Percentiles rank a stretch among this genome's conserved stretches.
Conservation (phyloP, 75 land plant species). For the Adiantum capillusveneris region DNA sequence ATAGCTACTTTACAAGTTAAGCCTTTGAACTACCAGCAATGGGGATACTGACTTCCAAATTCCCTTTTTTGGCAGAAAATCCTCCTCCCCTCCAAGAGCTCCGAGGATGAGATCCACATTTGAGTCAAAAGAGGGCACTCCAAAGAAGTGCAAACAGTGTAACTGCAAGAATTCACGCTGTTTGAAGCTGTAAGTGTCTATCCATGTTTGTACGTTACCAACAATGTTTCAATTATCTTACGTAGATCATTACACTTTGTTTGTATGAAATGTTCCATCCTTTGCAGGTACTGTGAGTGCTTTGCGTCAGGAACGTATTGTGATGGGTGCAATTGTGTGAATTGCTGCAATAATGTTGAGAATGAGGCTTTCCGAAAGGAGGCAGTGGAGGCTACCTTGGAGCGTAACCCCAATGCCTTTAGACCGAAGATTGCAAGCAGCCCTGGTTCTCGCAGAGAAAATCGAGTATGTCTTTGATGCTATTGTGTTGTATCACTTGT, state of each 20-base stretch:
- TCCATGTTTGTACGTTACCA: too few species aligned
- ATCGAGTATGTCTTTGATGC: constrained; percentile 39
- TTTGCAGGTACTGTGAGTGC: constrained; percentile 90
- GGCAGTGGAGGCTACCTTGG: constrained; percentile 88
- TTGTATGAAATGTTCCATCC: not conserved
- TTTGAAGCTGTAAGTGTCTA: constrained; percentile 81
- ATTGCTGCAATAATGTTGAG: constrained; percentile 91
- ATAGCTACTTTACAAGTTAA: too few species aligned
- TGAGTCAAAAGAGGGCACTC: constrained; percentile 83
- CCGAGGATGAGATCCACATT: constrained; percentile 23
- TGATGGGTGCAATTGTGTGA: constrained; percentile 94
- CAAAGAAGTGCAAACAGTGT: constrained; percentile 88
- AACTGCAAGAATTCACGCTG: constrained; percentile 91
- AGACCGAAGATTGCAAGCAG: constrained; percentile 95
- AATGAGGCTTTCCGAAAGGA: constrained; percentile 81
- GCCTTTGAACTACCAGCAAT: too few species aligned
- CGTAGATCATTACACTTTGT: too few species aligned
- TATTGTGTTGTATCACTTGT: too few species aligned
- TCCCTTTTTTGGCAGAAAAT: constrained; percentile 13
- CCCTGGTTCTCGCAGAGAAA: constrained; percentile 56
- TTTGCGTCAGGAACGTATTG: constrained; percentile 96
- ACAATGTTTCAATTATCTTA: too few species aligned
- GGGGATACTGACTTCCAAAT: too few species aligned
- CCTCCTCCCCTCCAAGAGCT: constrained; percentile 35
- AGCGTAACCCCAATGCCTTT: constrained; percentile 96